These are phyloP conservation scores for Lentinula aciculospora DNA, from an alignment of 768 basidiomycete genomes.

Conservation along the genomic window DNA sequence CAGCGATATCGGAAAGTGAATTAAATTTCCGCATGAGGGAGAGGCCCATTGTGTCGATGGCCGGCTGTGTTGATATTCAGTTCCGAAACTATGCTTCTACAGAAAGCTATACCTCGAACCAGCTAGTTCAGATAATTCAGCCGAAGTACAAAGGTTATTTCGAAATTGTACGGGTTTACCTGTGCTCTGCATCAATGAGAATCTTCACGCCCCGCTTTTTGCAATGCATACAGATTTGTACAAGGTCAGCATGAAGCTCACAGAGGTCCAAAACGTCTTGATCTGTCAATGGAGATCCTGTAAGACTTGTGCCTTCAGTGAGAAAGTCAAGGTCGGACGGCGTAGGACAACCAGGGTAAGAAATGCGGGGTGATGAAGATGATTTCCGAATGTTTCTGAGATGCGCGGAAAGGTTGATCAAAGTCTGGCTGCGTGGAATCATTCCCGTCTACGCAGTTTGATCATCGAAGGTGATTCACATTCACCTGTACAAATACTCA, in stretches of 20 bases:
- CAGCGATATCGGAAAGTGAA: constrained; percentile 16
- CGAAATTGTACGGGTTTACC: constrained; percentile 27
- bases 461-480: neutral
- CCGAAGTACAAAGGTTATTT: neutral
- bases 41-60: constrained; percentile 74
- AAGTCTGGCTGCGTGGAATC: constrained; percentile 52
- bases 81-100: neutral
- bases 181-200: constrained; percentile 84
- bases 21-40: constrained; percentile 81
- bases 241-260: constrained; percentile 56
- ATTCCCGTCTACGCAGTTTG: constrained; percentile 51
- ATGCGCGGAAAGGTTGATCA: constrained; percentile 59
- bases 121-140: neutral
- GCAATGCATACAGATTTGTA: constrained; percentile 59
- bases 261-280: constrained; percentile 57
- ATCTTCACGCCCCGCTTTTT: constrained; percentile 58
- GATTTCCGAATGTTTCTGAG: constrained; percentile 37
- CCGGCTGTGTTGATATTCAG: constrained; percentile 44
- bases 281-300: constrained; percentile 27
- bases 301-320: constrained; percentile 11
- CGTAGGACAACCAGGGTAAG: constrained; percentile 66
- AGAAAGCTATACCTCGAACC: neutral
- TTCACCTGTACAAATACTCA: constrained; percentile 16
- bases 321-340: constrained; percentile 58
- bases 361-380: constrained; percentile 22